phyloP scores from a whole-genome alignment of 208 protist genomes.

The Wallacemonas sp. region DNA sequence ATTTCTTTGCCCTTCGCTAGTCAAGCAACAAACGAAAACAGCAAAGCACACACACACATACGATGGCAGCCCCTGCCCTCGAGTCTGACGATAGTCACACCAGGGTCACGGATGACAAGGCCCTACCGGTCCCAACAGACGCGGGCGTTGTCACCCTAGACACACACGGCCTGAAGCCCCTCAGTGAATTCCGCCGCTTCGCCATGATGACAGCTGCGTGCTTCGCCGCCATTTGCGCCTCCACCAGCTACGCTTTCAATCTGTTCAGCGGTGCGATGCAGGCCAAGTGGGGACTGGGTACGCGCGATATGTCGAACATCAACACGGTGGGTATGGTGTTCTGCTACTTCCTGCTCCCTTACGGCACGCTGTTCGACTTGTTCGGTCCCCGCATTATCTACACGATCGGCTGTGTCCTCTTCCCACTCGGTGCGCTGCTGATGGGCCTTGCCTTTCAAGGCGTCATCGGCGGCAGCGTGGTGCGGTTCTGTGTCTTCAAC shows the following conservation, averaged over 20 bases:
- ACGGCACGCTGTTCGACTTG: slow-evolving; percentile 51
- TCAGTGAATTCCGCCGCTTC: slow-evolving; percentile 44
- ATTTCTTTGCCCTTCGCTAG: no score
- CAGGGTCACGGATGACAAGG: slow-evolving; percentile 1
- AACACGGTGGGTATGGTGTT: slow-evolving; percentile 43
- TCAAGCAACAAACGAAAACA: no score
- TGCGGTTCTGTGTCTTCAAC: slow-evolving; percentile 37
- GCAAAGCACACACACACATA: no score
- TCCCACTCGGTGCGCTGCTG: slow-evolving; percentile 32
- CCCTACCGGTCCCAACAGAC: neutral
- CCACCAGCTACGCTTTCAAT: slow-evolving; percentile 56
- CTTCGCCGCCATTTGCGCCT: slow-evolving; percentile 46
- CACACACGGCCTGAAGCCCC: slow-evolving; percentile 14
- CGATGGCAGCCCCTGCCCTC: neutral
- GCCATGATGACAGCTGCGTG: slow-evolving; percentile 24
- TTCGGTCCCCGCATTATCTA: slow-evolving; percentile 47
- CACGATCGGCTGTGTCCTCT: slow-evolving; percentile 18
- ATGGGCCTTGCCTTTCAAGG: slow-evolving; percentile 48
- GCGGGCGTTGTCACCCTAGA: slow-evolving; percentile 15
- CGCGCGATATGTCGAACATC: slow-evolving; percentile 53
- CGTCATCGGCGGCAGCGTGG: slow-evolving; percentile 30
- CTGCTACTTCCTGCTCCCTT: slow-evolving; percentile 36
- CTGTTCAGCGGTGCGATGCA: slow-evolving; percentile 45
- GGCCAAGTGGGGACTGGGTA: slow-evolving; percentile 29
- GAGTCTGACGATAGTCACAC: slow-evolving; percentile 8